A percentile compares a stretch with the other conserved stretches of the same genome.
These are phyloP conservation scores for Posidonia australis DNA, from an alignment of 106 monocot genomes.

Conservation along the genomic window DNA sequence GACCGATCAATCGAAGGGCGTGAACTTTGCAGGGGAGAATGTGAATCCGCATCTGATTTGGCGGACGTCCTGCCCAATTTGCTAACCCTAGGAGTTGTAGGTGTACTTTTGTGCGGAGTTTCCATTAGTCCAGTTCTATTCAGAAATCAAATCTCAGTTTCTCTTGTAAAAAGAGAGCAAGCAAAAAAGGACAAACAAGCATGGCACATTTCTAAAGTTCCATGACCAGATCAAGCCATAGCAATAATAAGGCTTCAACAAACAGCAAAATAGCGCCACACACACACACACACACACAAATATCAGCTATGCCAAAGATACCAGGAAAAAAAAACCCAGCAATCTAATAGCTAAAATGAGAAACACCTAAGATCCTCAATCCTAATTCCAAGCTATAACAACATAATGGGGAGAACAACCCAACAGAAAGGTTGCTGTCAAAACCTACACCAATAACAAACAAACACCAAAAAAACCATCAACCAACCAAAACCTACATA, in stretches of 20 bases:
- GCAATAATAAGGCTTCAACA: neutral
- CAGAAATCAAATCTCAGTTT: neutral
- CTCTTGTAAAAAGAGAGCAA: neutral
- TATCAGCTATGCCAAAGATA: no score
- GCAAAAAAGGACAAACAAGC: no score
- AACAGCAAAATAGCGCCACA: neutral
- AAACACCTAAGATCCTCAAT: no score
- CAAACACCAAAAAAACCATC: no score
- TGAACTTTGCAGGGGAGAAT: constrained; percentile 32
- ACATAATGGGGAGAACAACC: no score
- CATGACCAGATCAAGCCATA: neutral
- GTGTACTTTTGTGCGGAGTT: constrained; percentile 31
- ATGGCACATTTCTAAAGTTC: neutral
- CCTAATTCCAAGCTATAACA: no score
- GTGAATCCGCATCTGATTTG: constrained; percentile 36
- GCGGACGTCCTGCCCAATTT: constrained; percentile 35
- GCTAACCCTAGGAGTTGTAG: constrained; percentile 34
- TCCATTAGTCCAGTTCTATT: constrained; percentile 22
- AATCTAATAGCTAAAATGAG: no score
- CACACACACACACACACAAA: no score
- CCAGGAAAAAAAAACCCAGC: no score
- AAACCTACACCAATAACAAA: no score
- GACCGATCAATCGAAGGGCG: constrained; percentile 33
- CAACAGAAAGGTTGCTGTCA: no score
- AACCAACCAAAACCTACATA: no score